Percentiles rank a stretch among this genome's conserved stretches.
These are phyloP conservation scores for Aspergillus sp. DNA, from an alignment of 2,329 filamentous ascomycete genomes.

Conservation along the genomic window DNA sequence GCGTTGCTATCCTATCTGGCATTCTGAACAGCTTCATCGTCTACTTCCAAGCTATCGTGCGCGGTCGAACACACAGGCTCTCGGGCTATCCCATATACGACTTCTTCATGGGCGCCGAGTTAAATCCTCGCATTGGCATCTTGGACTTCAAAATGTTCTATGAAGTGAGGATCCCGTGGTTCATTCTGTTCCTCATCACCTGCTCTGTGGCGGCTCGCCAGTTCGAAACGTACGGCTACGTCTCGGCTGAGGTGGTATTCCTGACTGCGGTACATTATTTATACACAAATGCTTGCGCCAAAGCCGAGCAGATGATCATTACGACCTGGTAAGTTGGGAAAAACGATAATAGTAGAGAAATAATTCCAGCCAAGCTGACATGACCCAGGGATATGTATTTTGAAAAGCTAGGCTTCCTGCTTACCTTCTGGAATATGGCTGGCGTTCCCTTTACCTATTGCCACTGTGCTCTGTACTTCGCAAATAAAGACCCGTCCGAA, in stretches of 20 bases:
- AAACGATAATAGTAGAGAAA: too few species aligned
- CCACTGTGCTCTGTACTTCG: constrained; percentile 82
- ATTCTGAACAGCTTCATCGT: constrained; percentile 72
- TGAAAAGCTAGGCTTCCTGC: constrained; percentile 93
- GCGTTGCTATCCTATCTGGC: constrained; percentile 82
- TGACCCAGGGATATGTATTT: constrained; percentile 98
- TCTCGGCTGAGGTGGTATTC: constrained; percentile 71
- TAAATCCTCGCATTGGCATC: constrained; percentile 74
- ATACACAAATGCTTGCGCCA: constrained; percentile 83
- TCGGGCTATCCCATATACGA: constrained; percentile 71
- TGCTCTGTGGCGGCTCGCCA: constrained; percentile 68
- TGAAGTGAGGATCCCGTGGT: constrained; percentile 91
- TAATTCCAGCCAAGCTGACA: too few species aligned
- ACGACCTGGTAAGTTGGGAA: too few species aligned
- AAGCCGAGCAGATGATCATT: constrained; percentile 82
- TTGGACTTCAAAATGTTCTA: constrained; percentile 94
- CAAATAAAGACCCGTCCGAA: constrained; percentile 64
- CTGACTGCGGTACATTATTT: constrained; percentile 80
- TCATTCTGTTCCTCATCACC: constrained; percentile 69
- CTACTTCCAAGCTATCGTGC: constrained; percentile 72
- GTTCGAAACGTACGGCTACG: constrained; percentile 72
- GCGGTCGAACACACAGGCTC: constrained; percentile 83
- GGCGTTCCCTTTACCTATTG: constrained; percentile 86
- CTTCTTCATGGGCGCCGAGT: constrained; percentile 82
- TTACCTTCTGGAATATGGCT: constrained; percentile 94